phyloP scores from a whole-genome alignment of 805 yeast species.

The Aciculoconidium aculeatum region DNA sequence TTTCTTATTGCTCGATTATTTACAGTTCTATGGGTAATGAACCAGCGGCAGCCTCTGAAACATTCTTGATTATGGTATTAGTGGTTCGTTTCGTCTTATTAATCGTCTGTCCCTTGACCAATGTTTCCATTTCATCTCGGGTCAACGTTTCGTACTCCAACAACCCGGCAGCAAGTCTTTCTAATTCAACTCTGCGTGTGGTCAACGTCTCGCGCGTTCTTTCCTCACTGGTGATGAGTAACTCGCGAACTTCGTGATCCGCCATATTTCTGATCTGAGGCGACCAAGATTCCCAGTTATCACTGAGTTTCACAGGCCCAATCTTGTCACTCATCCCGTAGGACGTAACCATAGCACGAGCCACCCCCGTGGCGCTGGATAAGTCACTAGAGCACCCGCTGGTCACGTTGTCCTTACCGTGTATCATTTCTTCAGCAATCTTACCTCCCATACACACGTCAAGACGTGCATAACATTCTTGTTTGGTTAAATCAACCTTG shows the following conservation, averaged over 20 bases:
- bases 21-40: too few relatives aligned
- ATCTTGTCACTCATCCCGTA: slow-evolving; percentile 94
- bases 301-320: slow-evolving; percentile 87
- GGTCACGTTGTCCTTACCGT: slow-evolving; percentile 89
- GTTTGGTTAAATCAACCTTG: slow-evolving; percentile 86
- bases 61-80: slow-evolving; percentile 52
- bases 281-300: slow-evolving; percentile 95
- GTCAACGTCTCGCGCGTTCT: slow-evolving; percentile 68
- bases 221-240: slow-evolving; percentile 68
- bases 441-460: slow-evolving; percentile 99
- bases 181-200: slow-evolving; percentile 63
- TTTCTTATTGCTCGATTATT: too few relatives aligned
- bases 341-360: slow-evolving; percentile 93
- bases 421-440: slow-evolving; percentile 89
- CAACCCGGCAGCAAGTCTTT: slow-evolving; percentile 86
- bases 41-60: slow-evolving; percentile 1
- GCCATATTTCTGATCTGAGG: slow-evolving; percentile 82
- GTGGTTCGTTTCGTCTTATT: slow-evolving; percentile 63
- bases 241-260: slow-evolving; percentile 81
- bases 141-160: slow-evolving; percentile 93
- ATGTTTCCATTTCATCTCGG: slow-evolving; percentile 81
- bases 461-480: slow-evolving; percentile 82
- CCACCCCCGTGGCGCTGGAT: slow-evolving; percentile 83
- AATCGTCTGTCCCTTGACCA: slow-evolving; percentile 74
- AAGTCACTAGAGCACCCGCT: slow-evolving; percentile 94